Base-by-base conservation (phyloP, 805 yeast genomes). In the Zygosaccharomyces bisporus region DNA sequence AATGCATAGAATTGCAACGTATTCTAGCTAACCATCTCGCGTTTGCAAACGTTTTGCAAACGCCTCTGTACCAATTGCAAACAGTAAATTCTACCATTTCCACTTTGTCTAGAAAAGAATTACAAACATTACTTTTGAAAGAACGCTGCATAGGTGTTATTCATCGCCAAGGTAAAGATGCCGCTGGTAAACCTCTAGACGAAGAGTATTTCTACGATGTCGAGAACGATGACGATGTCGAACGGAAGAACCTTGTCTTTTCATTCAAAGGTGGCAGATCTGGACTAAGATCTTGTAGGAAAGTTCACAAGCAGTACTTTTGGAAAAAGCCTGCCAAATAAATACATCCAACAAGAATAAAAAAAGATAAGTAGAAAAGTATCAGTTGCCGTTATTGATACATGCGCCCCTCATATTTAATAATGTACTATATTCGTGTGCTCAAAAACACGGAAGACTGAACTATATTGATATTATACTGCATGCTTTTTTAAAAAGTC, bases 121-220 rank as follows among this genome's bases (percentile, higher is more conserved):
- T 77, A 13, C 68, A 77, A 44, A 69, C 73, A 18, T 52, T 77
- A 5, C 56, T 77, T 24, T 64, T 66, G 6, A 66, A 72, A 27
- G 63, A 68, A 36, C 56, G 65, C 4, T 83, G 91, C 56, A 75
- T 91, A 46, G 98, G 98, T n/a, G 83, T 85, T 8, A 90, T 93
- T 48, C 77, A 80, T 57, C 83, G 98, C 64, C 74, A 76, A 46
- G 97, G 97, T 39, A 90, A 89, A 63, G 99, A 93, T 66, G 97
- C 98, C 2, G 95, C 96, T 2, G 99, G 98, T 8, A 88, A 89
- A 63, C 86, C 86, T 3, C 72, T 93, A 50, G 98, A 91, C 53
- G 95, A 88, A 62, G 97, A 93, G 62, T 93, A 87, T 60, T 93
- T 89, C 64, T 93, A 93, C 60, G 80, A 82, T 45, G 81, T 89